These are phyloP conservation scores for Phytophthora macrochlamydospora DNA, from an alignment of 352 stramenopile genomes.

Conservation along the genomic window DNA sequence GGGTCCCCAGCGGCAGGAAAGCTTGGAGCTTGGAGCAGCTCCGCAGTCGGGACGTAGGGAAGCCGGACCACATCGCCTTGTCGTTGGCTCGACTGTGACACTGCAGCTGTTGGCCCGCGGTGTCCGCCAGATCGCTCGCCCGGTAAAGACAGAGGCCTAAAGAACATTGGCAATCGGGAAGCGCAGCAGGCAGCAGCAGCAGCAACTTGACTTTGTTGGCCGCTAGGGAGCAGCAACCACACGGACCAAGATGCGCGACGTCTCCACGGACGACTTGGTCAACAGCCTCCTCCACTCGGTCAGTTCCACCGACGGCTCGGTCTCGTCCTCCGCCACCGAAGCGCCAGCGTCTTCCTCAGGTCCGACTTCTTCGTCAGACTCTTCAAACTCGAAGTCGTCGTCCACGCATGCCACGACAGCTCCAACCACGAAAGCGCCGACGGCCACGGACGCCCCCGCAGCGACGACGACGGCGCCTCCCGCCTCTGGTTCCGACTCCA, in stretches of 20 bases:
- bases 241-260: background rate
- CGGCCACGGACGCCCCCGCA: background rate
- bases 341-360: constrained; percentile 9
- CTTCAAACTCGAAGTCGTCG: constrained; percentile 5
- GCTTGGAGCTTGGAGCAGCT: background rate
- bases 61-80: background rate
- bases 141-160: background rate
- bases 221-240: too few species aligned
- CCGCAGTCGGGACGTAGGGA: background rate
- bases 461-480: too few species aligned
- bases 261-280: constrained; percentile 49
- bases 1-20: background rate
- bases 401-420: background rate
- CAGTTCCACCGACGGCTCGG: constrained; percentile 17
- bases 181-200: background rate
- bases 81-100: background rate
- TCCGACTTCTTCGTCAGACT: background rate
- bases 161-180: constrained; percentile 1
- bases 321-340: constrained; percentile 4
- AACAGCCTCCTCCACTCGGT: constrained; percentile 48
- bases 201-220: constrained; percentile 10
- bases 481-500: constrained; percentile 1
- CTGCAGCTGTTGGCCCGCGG: background rate
- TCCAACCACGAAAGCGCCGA: background rate
- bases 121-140: background rate